These are phyloP conservation scores for Panicum virgatum DNA, from an alignment of 202 grass and related monocot species.

Conservation along the genomic window DNA sequence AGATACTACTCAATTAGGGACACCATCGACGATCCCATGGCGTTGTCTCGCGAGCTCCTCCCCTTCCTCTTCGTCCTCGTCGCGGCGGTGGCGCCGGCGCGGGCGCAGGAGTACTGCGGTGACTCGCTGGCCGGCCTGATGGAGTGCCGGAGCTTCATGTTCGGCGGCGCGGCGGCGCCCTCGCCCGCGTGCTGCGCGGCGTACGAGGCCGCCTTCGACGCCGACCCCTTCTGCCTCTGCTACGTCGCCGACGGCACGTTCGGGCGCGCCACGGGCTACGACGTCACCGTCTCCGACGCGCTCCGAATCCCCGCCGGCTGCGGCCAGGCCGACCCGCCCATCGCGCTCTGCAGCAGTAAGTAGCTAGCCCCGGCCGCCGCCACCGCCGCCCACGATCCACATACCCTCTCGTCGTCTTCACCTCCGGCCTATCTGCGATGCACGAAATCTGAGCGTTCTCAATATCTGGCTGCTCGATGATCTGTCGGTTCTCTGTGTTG, in stretches of 20 bases:
- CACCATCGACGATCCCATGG: slow-evolving; percentile 6
- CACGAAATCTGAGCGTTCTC: neutral
- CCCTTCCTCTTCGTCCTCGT: neutral
- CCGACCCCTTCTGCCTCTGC: slow-evolving; percentile 63
- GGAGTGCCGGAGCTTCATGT: slow-evolving; percentile 41
- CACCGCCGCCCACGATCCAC: too few relatives aligned
- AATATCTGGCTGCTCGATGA: neutral
- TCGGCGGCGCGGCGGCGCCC: slow-evolving; percentile 5
- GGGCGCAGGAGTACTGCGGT: slow-evolving; percentile 19
- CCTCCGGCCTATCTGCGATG: neutral
- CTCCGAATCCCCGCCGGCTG: slow-evolving; percentile 47
- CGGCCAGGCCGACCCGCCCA: slow-evolving; percentile 37
- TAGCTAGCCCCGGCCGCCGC: neutral
- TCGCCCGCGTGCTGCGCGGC: slow-evolving; percentile 39
- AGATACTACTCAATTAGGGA: neutral
- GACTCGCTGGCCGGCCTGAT: slow-evolving; percentile 34
- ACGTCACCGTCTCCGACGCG: slow-evolving; percentile 42
- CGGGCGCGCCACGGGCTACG: slow-evolving; percentile 25
- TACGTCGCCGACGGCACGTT: slow-evolving; percentile 52
- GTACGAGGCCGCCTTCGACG: slow-evolving; percentile 24
- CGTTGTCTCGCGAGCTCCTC: neutral
- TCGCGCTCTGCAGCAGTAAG: slow-evolving; percentile 52
- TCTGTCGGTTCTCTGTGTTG: neutral
- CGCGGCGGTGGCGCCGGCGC: too few relatives aligned
- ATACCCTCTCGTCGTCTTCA: neutral